phyloP scores from a whole-genome alignment of 108 stramenopile species.

The Skeletonema grethae region DNA sequence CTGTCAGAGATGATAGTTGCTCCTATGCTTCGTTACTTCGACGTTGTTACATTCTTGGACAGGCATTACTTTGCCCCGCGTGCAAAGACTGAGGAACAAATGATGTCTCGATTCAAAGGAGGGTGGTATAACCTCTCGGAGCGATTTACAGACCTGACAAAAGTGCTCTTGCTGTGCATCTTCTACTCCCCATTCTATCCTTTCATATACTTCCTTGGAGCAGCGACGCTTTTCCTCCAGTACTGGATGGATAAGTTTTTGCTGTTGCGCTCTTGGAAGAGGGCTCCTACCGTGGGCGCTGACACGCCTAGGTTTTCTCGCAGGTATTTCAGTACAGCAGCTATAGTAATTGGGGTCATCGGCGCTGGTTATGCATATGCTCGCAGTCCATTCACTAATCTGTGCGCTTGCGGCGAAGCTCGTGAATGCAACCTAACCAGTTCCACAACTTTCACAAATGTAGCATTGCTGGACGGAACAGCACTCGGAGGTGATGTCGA shows the following conservation, averaged over 20 bases:
- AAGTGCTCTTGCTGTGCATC: conserved; percentile 72
- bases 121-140: conserved; percentile 72
- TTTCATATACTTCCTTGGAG: conserved; percentile 64
- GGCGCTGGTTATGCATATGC: conserved; percentile 60
- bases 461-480: conserved; percentile 15
- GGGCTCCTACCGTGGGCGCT: conserved; percentile 54
- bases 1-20: conserved; percentile 60
- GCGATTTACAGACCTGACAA: conserved; percentile 77
- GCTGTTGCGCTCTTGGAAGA: conserved; percentile 67
- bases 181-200: conserved; percentile 80
- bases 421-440: conserved; percentile 2
- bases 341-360: conserved; percentile 46
- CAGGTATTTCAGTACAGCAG: conserved; percentile 64
- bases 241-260: conserved; percentile 71
- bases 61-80: conserved; percentile 75
- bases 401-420: conserved; percentile 46
- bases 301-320: conserved; percentile 67
- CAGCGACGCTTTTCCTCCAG: conserved; percentile 57
- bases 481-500: conserved; percentile 8
- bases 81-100: conserved; percentile 62
- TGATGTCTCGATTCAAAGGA: conserved; percentile 70
- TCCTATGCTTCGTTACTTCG: conserved; percentile 63
- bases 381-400: conserved; percentile 66
- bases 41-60: conserved; percentile 54
- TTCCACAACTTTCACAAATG: conserved; percentile 16